These are phyloP conservation scores for Mycena leptocephala DNA, from an alignment of 768 basidiomycete species.

Conservation along the genomic window DNA sequence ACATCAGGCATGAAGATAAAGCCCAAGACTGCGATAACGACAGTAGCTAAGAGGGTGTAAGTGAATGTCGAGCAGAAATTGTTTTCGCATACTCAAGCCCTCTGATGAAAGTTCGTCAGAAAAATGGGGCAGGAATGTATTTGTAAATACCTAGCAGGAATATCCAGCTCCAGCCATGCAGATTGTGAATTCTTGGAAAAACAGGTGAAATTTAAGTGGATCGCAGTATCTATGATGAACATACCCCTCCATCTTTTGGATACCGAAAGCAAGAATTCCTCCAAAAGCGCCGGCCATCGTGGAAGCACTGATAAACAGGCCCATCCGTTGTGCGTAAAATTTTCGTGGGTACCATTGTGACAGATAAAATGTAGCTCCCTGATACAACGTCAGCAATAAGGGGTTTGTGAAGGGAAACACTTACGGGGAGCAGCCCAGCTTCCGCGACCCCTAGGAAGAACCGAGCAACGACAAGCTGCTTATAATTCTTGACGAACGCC, in stretches of 20 bases:
- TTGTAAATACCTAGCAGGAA: constrained; percentile 1
- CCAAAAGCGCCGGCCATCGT: constrained; percentile 17
- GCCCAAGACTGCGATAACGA: background rate
- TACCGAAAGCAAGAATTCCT: constrained; percentile 1
- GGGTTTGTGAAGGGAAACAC: background rate
- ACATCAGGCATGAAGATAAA: constrained; percentile 13
- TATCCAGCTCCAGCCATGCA: constrained; percentile 20
- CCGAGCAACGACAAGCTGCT: background rate
- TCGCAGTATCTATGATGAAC: background rate
- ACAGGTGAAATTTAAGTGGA: background rate
- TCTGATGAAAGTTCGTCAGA: background rate
- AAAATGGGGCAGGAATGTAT: background rate
- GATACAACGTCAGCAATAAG: background rate
- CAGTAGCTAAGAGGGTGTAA: background rate
- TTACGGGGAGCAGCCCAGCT: constrained; percentile 13
- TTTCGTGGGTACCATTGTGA: constrained; percentile 20
- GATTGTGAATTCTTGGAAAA: background rate
- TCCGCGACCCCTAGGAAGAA: constrained; percentile 15
- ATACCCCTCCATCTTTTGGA: constrained; percentile 15
- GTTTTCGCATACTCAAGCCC: background rate
- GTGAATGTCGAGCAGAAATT: background rate
- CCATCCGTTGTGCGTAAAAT: constrained; percentile 8
- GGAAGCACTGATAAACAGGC: constrained; percentile 19
- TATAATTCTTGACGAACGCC: constrained; percentile 21
- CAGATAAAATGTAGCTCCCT: constrained; percentile 22